Conservation (phyloP, 2,329 filamentous ascomycete species). For the Alternaria gansuensis region DNA sequence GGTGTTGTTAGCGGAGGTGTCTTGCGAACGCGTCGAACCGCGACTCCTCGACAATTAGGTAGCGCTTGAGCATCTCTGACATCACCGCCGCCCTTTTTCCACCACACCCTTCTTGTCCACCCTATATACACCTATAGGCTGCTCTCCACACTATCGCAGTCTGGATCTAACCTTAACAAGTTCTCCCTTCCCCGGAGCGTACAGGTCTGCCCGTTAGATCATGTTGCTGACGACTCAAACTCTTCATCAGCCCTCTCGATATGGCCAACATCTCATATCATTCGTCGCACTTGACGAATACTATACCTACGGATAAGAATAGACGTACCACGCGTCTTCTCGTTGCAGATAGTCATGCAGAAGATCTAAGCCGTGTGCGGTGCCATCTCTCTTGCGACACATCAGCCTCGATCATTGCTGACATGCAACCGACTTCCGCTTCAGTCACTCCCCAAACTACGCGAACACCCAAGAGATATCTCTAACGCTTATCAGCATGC, state of each 20-base stretch:
- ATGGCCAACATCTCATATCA: background rate
- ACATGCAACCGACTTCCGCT: background rate
- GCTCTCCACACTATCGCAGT: too few species aligned
- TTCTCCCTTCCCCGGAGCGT: too few species aligned
- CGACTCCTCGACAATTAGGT: slow-evolving; percentile 24
- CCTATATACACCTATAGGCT: background rate
- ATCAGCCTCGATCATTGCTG: background rate
- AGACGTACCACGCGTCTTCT: background rate
- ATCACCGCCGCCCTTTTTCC: slow-evolving; percentile 15
- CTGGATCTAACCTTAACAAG: background rate
- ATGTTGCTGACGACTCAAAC: background rate
- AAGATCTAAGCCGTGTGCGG: background rate
- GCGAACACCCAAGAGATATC: background rate
- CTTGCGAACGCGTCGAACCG: slow-evolving; percentile 22
- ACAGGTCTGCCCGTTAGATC: background rate
- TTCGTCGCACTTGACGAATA: background rate
- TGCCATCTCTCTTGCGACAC: background rate
- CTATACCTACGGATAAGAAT: background rate
- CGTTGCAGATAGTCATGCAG: background rate
- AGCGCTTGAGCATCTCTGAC: slow-evolving; percentile 23
- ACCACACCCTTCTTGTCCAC: background rate
- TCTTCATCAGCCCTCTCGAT: background rate
- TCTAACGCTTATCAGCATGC: slow-evolving; percentile 11
- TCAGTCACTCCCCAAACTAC: background rate
- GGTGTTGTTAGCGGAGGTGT: slow-evolving; percentile 18